phyloP scores from a whole-genome alignment of 257 asterid genomes.

The Solanum sejunctum region DNA sequence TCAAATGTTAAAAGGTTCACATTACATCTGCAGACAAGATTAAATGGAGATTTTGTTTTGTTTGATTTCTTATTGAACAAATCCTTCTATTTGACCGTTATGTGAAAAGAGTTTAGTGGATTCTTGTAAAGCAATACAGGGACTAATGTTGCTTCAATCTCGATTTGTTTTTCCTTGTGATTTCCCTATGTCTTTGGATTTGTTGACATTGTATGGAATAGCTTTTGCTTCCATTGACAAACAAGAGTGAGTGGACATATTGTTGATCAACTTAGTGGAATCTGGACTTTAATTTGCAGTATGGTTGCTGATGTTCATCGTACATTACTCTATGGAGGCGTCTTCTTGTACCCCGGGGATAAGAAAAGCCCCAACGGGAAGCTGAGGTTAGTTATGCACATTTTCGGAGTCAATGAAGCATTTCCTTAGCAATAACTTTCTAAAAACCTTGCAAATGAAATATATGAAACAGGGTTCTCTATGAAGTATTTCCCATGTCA shows the following conservation, averaged over 20 bases:
- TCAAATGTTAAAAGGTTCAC: neutral
- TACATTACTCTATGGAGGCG: constrained; percentile 93
- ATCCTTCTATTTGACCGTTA: neutral
- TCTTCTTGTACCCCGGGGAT: constrained; percentile 93
- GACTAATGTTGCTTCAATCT: neutral
- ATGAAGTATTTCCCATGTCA: constrained; percentile 96
- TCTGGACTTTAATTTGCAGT: constrained; percentile 19
- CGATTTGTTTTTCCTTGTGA: neutral
- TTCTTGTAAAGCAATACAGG: neutral
- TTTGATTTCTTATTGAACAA: neutral
- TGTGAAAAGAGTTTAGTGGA: neutral
- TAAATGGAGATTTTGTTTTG: neutral
- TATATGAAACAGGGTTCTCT: constrained; percentile 57
- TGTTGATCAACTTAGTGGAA: neutral
- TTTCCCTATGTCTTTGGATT: neutral
- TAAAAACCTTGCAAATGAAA: neutral
- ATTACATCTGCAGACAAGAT: neutral
- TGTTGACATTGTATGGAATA: neutral
- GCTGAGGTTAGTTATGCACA: constrained; percentile 38
- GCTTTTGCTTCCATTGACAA: neutral
- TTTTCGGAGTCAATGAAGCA: neutral
- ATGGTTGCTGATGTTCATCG: constrained; percentile 99
- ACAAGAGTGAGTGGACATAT: neutral
- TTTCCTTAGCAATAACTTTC: neutral
- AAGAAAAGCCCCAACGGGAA: constrained; percentile 94